Evolutionary conservation across 768 basidiomycete species (phyloP).

Genomic region (Lactarius trivialis): DNA sequence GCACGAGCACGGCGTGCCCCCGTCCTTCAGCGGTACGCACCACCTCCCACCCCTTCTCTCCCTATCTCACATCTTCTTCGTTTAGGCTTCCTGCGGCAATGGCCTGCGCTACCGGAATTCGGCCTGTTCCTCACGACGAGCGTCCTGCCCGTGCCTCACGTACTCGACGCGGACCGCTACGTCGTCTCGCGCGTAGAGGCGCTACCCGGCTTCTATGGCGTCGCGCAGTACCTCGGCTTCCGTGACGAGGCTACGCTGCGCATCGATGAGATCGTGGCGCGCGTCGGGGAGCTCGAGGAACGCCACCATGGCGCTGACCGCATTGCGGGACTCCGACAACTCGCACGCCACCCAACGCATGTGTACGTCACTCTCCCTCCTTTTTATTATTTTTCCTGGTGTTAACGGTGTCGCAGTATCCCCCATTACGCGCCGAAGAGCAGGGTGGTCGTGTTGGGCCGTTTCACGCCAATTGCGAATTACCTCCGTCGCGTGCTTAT

Average conservation of each 20-base stretch:
- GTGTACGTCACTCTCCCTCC: slow-evolving; percentile 38
- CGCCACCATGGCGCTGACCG: slow-evolving; percentile 28
- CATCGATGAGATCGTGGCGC: slow-evolving; percentile 42
- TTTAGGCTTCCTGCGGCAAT: slow-evolving; percentile 52
- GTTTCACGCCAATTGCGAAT: slow-evolving; percentile 32
- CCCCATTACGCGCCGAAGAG: slow-evolving; percentile 54
- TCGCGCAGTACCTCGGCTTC: slow-evolving; percentile 55
- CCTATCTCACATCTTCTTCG: background rate
- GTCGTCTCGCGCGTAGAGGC: slow-evolving; percentile 54
- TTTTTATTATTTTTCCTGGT: too few relatives aligned
- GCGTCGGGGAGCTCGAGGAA: slow-evolving; percentile 45
- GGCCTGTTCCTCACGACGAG: slow-evolving; percentile 62
- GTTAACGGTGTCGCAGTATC: too few relatives aligned
- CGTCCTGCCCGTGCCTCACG: slow-evolving; percentile 44
- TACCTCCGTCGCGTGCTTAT: slow-evolving; percentile 48
- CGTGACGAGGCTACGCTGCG: slow-evolving; percentile 37
- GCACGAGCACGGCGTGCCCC: slow-evolving; percentile 34
- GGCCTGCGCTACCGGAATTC: slow-evolving; percentile 60
- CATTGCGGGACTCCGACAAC: slow-evolving; percentile 37
- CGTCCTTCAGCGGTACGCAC: slow-evolving; percentile 46
- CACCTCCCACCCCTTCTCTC: background rate
- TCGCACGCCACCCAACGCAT: slow-evolving; percentile 43
- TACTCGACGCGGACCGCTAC: slow-evolving; percentile 46
- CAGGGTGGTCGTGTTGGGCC: slow-evolving; percentile 30
- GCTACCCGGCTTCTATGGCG: slow-evolving; percentile 55